Conservation (phyloP, 164 flowering plant species). For the Buxus sempervirens region DNA sequence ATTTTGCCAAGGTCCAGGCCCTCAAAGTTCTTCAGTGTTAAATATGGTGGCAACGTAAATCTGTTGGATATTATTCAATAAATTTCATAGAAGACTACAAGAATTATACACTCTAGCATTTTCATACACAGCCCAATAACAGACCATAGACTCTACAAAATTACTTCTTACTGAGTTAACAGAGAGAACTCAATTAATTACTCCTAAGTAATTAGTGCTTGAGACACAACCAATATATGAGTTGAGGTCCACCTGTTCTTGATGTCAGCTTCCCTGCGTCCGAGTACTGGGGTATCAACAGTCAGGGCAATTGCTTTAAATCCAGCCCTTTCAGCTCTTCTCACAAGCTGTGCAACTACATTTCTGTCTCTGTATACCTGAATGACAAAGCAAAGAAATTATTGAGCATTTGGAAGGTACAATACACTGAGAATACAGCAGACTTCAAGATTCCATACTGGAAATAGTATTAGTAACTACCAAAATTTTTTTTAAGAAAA, state of each 20-base stretch:
- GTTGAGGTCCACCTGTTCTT: constrained; percentile 63
- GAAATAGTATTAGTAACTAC: no score
- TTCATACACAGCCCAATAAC: neutral
- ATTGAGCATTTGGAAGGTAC: neutral
- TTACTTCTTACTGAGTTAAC: no score
- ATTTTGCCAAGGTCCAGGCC: constrained; percentile 75
- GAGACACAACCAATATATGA: neutral
- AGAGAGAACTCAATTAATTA: neutral
- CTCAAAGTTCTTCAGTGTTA: constrained; percentile 80
- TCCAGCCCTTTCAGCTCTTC: constrained; percentile 92
- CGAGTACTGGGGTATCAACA: constrained; percentile 88
- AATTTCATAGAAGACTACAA: neutral
- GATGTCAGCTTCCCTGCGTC: constrained; percentile 92
- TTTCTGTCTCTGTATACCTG: constrained; percentile 86
- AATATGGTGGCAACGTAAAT: constrained; percentile 58
- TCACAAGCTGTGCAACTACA: constrained; percentile 74
- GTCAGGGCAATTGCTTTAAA: constrained; percentile 95
- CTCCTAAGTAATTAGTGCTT: neutral
- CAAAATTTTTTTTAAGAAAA: no score
- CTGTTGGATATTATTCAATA: constrained; percentile 26
- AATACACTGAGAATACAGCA: no score
- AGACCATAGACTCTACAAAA: neutral
- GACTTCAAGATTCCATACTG: no score
- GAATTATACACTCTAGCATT: neutral
- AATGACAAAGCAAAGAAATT: neutral